Percentiles rank a stretch among this genome's conserved stretches.
phyloP scores from a whole-genome alignment of 352 stramenopile genomes.

The Blastocystis sp. region DNA sequence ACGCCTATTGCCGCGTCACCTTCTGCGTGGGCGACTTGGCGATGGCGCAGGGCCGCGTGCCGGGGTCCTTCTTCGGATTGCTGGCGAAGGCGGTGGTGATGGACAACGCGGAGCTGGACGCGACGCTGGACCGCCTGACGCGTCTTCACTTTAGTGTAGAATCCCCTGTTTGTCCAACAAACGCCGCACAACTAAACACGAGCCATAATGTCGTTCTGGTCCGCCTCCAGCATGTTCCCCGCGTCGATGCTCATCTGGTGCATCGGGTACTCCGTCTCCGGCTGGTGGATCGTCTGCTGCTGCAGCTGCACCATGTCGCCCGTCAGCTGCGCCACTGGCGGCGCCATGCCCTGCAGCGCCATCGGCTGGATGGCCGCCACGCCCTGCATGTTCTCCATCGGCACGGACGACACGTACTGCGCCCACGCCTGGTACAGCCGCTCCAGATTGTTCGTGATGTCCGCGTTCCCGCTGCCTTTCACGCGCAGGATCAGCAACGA shows the following conservation, averaged over 20 bases:
- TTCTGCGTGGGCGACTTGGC: constrained; percentile 29
- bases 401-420: not conserved
- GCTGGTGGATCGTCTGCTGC: constrained; percentile 25
- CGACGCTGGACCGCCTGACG: not conserved
- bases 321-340: not conserved
- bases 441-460: constrained; percentile 12
- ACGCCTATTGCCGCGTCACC: not conserved
- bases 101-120: constrained; percentile 7
- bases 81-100: not conserved
- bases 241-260: not conserved
- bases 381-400: not conserved
- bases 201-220: constrained; percentile 16
- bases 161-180: not conserved
- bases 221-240: not conserved
- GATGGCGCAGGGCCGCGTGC: not conserved
- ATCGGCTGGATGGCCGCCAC: not conserved
- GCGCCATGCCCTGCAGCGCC: not conserved
- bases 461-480: constrained; percentile 56
- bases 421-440: constrained; percentile 47
- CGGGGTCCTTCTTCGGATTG: constrained; percentile 13
- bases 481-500: constrained; percentile 65
- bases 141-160: not conserved
- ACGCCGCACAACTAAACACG: constrained; percentile 3
- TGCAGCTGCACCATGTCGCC: not conserved
- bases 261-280: not conserved